phyloP scores from a whole-genome alignment of 163 green algal genomes.

The Chloromonas sp. region DNA sequence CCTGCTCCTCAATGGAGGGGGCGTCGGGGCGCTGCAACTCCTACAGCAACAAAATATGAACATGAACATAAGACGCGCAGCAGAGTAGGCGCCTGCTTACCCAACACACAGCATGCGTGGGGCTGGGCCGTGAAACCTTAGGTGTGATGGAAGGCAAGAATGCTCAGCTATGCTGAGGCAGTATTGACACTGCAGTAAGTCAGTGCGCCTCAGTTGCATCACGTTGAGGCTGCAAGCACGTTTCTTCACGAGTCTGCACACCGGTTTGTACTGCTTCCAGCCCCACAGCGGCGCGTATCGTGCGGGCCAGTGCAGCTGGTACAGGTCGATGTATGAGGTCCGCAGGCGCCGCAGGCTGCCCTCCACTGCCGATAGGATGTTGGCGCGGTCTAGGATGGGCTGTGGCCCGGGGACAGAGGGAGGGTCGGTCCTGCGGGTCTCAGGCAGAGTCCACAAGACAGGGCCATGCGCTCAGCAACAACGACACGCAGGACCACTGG shows the following conservation, averaged over 20 bases:
- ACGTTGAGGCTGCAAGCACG: not conserved
- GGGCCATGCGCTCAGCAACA: not conserved
- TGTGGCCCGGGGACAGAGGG: slow-evolving; percentile 11
- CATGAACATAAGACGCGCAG: not conserved
- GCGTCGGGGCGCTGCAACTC: not conserved
- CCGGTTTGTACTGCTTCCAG: slow-evolving; percentile 49
- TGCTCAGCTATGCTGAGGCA: too few species aligned
- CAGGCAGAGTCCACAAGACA: not conserved
- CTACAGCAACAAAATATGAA: not conserved
- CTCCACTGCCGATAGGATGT: slow-evolving; percentile 40
- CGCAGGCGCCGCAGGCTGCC: slow-evolving; percentile 62
- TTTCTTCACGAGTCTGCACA: not conserved
- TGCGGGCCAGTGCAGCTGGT: slow-evolving; percentile 70
- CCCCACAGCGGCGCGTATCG: slow-evolving; percentile 78
- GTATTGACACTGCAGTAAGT: not conserved
- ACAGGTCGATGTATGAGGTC: slow-evolving; percentile 82
- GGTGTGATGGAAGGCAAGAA: not conserved
- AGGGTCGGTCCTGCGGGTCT: slow-evolving; percentile 20
- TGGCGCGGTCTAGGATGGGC: slow-evolving; percentile 25
- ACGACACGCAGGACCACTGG: not conserved
- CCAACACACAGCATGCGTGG: not conserved
- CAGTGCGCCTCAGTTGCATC: not conserved
- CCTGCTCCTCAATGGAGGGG: slow-evolving; percentile 34
- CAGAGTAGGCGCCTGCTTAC: not conserved
- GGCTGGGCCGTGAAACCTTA: too few species aligned